Evolutionary conservation across 1,139 yeast genomes (phyloP).

Genomic region (Nakaseomyces uthaithaninus): DNA sequence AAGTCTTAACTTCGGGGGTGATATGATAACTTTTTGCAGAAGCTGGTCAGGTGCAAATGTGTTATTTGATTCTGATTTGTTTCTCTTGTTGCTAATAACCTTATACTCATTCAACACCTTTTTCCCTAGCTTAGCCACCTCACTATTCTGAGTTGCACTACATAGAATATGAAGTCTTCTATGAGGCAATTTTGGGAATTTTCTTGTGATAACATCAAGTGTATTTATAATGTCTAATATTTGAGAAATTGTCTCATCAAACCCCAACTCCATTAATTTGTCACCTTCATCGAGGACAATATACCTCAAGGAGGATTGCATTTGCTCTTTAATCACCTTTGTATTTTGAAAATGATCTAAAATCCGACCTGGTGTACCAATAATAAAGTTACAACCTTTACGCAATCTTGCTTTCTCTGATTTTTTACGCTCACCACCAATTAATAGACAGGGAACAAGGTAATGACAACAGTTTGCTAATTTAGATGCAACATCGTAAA

Average conservation of each 20-base stretch:
- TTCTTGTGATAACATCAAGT: slow-evolving; percentile 37
- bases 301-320: slow-evolving; percentile 68
- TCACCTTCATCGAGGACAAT: slow-evolving; percentile 93
- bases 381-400: slow-evolving; percentile 80
- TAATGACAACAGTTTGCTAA: slow-evolving; percentile 67
- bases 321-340: slow-evolving; percentile 56
- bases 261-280: slow-evolving; percentile 86
- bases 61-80: slow-evolving; percentile 28
- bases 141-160: slow-evolving; percentile 86
- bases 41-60: slow-evolving; percentile 82
- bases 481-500: slow-evolving; percentile 68
- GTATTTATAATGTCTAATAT: slow-evolving; percentile 55
- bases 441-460: slow-evolving; percentile 85
- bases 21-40: slow-evolving; percentile 64
- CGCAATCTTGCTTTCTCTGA: slow-evolving; percentile 84
- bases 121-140: slow-evolving; percentile 73
- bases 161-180: slow-evolving; percentile 73
- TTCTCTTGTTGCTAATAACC: slow-evolving; percentile 43
- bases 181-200: slow-evolving; percentile 53
- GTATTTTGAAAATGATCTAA: slow-evolving; percentile 93
- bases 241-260: slow-evolving; percentile 81
- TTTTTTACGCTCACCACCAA: slow-evolving; percentile 92
- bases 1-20: slow-evolving; percentile 84
- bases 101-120: slow-evolving; percentile 65
- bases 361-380: slow-evolving; percentile 88